Percentiles rank a stretch among this genome's conserved stretches.
Conservation (phyloP, 208 protist species). For the Leishmania guyanensis region DNA sequence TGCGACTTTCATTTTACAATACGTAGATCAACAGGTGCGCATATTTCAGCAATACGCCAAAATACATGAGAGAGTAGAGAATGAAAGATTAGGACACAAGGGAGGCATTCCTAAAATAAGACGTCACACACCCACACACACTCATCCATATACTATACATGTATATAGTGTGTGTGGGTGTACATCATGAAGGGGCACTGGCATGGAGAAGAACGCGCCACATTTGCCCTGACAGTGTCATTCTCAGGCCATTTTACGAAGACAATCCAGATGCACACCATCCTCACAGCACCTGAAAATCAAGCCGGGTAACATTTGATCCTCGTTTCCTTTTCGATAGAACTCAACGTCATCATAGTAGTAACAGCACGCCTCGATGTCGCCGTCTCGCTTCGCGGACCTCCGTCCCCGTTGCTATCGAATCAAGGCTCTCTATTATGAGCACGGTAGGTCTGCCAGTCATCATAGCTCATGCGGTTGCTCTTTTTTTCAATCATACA, state of each 20-base stretch:
- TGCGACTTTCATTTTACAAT: neutral
- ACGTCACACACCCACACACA: neutral
- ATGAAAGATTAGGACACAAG: neutral
- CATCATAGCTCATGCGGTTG: constrained; percentile 27
- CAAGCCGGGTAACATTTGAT: neutral
- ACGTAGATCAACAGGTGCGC: neutral
- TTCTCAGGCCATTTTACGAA: neutral
- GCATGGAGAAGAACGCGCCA: neutral
- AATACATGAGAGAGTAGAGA: neutral
- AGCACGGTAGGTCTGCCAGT: constrained; percentile 21
- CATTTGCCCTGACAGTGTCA: neutral
- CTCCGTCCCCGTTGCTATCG: neutral
- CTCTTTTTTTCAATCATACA: constrained; percentile 40
- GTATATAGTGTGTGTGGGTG: neutral
- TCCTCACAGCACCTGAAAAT: neutral
- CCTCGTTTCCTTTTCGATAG: neutral
- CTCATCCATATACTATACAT: too few species aligned
- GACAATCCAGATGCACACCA: neutral
- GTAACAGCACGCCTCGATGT: neutral
- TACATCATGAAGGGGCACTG: neutral
- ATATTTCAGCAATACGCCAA: neutral
- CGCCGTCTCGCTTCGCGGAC: neutral
- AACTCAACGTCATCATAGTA: neutral
- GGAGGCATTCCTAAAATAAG: neutral
- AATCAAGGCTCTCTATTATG: neutral